phyloP scores from a whole-genome alignment of 2,329 filamentous ascomycete species.

The Teratosphaeria gauchensis region DNA sequence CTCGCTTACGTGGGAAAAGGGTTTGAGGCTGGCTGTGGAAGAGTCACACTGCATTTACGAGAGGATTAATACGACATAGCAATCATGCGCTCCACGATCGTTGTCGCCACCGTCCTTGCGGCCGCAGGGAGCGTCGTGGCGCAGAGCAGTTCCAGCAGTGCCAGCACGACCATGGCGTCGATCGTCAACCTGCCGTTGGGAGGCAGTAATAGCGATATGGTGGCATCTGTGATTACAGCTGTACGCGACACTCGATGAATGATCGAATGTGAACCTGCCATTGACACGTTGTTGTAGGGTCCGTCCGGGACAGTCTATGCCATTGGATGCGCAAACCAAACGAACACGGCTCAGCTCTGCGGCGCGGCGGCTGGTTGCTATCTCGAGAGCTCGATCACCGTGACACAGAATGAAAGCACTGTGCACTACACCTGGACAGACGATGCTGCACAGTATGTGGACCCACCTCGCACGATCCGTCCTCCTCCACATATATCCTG shows the following conservation, averaged over 20 bases:
- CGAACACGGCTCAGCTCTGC: slow-evolving; percentile 5
- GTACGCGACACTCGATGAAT: slow-evolving; percentile 4
- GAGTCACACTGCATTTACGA: neutral
- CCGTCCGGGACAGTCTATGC: slow-evolving; percentile 18
- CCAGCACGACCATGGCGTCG: slow-evolving; percentile 1
- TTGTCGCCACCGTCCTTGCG: neutral
- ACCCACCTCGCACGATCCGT: neutral
- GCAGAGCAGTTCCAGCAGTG: neutral
- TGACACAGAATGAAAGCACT: slow-evolving; percentile 22
- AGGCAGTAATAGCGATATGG: slow-evolving; percentile 3
- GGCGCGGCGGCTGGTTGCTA: slow-evolving; percentile 8
- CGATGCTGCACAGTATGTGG: slow-evolving; percentile 4
- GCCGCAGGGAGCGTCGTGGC: neutral
- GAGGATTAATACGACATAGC: neutral
- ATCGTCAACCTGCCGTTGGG: slow-evolving; percentile 9
- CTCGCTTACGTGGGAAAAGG: neutral
- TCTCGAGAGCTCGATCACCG: slow-evolving; percentile 17
- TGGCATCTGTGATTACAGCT: slow-evolving; percentile 12
- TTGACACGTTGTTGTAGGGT: slow-evolving; percentile 5
- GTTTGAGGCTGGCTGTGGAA: neutral
- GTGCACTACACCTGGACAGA: slow-evolving; percentile 12
- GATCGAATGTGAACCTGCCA: neutral
- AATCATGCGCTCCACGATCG: neutral
- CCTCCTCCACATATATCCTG: neutral
- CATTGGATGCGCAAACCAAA: slow-evolving; percentile 12